Evolutionary conservation across 2,329 filamentous ascomycete genomes (phyloP).

Genomic region (Hansfordia pulvinata): DNA sequence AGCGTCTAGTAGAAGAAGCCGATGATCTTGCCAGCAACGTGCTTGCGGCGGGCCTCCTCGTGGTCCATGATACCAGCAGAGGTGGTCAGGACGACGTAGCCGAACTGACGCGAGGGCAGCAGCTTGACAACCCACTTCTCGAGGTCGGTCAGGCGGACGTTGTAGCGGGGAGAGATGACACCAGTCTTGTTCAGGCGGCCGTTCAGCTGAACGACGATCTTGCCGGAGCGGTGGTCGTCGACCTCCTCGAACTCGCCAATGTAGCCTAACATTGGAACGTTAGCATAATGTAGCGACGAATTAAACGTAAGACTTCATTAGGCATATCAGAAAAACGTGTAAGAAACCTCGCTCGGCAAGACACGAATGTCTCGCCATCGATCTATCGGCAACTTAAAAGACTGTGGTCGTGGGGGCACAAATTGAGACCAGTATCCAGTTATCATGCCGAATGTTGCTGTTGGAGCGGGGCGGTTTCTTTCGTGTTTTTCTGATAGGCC

Average conservation of each 20-base stretch:
- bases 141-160: conserved; percentile 91
- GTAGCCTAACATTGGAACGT: conserved; percentile 57
- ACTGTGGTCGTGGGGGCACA: conserved; percentile 69
- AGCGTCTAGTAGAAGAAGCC: conserved; percentile 90
- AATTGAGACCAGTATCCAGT: conserved; percentile 92
- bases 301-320: conserved; percentile 84
- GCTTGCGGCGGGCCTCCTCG: conserved; percentile 98
- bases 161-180: conserved; percentile 99
- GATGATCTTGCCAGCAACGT: conserved; percentile 98
- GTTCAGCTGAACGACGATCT: conserved; percentile 99
- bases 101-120: conserved; percentile 98
- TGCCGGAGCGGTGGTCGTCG: conserved; percentile 98
- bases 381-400: conserved; percentile 99
- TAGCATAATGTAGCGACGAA: conserved; percentile 72
- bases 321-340: conserved; percentile 77
- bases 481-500: too few relatives aligned
- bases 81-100: conserved; percentile 97
- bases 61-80: conserved; percentile 99
- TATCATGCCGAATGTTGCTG: conserved; percentile 80
- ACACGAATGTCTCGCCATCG: conserved; percentile 28
- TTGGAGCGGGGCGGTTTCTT: conserved; percentile 1
- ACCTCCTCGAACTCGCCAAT: conserved; percentile 99
- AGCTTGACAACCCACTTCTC: conserved; percentile 99
- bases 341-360: conserved; percentile 63
- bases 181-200: conserved; percentile 98